Conservation (phyloP, 495 filamentous ascomycete genomes). For the Xylaria longipes region DNA sequence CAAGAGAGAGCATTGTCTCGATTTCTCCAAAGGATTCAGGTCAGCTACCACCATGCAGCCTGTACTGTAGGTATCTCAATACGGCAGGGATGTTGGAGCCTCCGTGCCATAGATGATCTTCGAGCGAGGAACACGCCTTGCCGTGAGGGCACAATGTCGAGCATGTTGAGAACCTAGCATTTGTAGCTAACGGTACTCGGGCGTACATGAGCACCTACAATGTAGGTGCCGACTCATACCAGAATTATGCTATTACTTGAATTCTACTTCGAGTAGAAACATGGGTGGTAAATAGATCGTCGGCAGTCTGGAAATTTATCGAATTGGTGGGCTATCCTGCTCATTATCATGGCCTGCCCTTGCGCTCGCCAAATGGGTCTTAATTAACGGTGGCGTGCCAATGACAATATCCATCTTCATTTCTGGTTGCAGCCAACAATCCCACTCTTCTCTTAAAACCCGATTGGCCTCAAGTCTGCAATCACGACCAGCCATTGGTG, state of each 20-base stretch:
- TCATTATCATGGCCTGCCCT: not conserved
- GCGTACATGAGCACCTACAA: too few relatives aligned
- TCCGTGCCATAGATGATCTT: not conserved
- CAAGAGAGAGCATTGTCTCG: slow-evolving; percentile 7
- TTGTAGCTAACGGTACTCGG: not conserved
- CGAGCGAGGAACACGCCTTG: not conserved
- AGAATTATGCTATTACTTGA: not conserved
- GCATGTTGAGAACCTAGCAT: not conserved
- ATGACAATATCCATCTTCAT: not conserved
- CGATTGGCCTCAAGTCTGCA: slow-evolving; percentile 8
- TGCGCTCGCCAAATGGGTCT: not conserved
- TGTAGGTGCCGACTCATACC: not conserved
- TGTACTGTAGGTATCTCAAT: not conserved
- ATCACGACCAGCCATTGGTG: slow-evolving; percentile 5
- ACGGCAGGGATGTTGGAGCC: slow-evolving; percentile 18
- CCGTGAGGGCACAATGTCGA: not conserved
- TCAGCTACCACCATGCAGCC: not conserved
- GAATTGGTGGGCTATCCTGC: not conserved
- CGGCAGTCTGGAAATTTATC: not conserved
- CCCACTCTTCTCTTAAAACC: not conserved
- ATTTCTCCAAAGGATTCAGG: not conserved
- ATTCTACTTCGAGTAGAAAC: not conserved
- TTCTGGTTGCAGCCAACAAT: slow-evolving; percentile 7
- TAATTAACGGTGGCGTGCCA: not conserved
- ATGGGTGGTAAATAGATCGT: not conserved